phyloP scores from a whole-genome alignment of 2,329 filamentous ascomycete species.

The Aspergillus niger region DNA sequence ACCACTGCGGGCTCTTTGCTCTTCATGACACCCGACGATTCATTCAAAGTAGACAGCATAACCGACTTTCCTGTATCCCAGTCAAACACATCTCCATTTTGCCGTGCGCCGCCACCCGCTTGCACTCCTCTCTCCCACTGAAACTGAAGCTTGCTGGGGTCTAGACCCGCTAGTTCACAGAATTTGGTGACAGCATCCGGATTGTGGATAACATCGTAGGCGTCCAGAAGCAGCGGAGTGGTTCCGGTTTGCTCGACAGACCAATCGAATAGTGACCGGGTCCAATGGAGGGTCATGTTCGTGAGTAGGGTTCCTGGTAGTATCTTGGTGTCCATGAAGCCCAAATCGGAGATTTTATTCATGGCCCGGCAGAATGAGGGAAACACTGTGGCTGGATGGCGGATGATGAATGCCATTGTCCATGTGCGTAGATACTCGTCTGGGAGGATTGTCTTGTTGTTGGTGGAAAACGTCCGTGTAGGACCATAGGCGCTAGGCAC shows the following conservation, averaged over 20 bases:
- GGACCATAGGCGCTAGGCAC: slow-evolving; percentile 20
- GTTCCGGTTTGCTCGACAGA: background rate
- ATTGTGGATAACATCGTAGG: background rate
- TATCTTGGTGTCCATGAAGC: background rate
- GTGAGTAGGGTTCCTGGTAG: background rate
- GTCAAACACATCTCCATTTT: background rate
- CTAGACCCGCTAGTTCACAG: background rate
- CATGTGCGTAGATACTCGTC: slow-evolving; percentile 4
- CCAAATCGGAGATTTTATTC: background rate
- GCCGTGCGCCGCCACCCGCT: background rate
- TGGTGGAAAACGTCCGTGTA: slow-evolving; percentile 23
- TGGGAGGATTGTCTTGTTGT: background rate
- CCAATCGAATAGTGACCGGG: background rate
- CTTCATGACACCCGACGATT: background rate
- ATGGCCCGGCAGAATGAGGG: background rate
- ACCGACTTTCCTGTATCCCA: background rate
- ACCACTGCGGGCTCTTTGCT: slow-evolving; percentile 6
- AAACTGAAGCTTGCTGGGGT: background rate
- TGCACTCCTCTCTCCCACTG: background rate
- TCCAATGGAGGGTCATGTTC: slow-evolving; percentile 1
- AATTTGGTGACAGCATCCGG: background rate
- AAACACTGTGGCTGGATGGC: slow-evolving; percentile 2
- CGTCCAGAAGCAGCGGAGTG: background rate
- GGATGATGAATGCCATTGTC: slow-evolving; percentile 2
- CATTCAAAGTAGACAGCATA: background rate